A percentile compares a stretch with the other conserved stretches of the same genome.
Conservation (phyloP, 306 rosid species). For the Alnus rubra region DNA sequence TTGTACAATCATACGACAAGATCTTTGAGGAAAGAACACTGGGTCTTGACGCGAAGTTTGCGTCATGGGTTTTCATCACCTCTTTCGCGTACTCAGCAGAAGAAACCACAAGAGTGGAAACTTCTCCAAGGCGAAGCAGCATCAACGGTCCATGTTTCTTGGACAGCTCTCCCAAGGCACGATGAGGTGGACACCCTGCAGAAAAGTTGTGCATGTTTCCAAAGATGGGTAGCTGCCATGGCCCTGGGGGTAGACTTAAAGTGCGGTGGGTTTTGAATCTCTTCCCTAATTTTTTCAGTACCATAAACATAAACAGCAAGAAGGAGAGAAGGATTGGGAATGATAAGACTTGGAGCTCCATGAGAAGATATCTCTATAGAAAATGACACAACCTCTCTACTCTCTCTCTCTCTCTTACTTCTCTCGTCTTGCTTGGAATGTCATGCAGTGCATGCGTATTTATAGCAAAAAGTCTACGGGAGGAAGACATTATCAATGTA, state of each 20-base stretch:
- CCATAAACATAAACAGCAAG: background rate
- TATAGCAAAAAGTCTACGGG: too few species aligned
- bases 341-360: constrained; percentile 5
- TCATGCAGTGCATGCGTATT: too few species aligned
- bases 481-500: too few species aligned
- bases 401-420: too few species aligned
- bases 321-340: background rate
- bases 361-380: background rate
- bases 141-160: constrained; percentile 32
- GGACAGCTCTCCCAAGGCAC: constrained; percentile 18
- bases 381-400: too few species aligned
- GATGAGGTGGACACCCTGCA: constrained; percentile 7
- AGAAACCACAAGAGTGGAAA: constrained; percentile 18
- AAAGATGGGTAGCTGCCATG: constrained; percentile 16
- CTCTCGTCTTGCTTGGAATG: too few species aligned
- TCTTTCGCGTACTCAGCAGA: constrained; percentile 32
- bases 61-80: constrained; percentile 28
- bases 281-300: background rate
- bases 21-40: background rate
- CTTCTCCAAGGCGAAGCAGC: constrained; percentile 16
- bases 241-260: constrained; percentile 18
- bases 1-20: background rate
- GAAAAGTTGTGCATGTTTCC: constrained; percentile 21
- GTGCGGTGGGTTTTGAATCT: background rate
- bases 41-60: constrained; percentile 29